A percentile compares a stretch with the other conserved stretches of the same genome.
Evolutionary conservation across 202 grass and related monocot genomes (phyloP).

Genomic region (Schoenoplectus tabernaemontani): DNA sequence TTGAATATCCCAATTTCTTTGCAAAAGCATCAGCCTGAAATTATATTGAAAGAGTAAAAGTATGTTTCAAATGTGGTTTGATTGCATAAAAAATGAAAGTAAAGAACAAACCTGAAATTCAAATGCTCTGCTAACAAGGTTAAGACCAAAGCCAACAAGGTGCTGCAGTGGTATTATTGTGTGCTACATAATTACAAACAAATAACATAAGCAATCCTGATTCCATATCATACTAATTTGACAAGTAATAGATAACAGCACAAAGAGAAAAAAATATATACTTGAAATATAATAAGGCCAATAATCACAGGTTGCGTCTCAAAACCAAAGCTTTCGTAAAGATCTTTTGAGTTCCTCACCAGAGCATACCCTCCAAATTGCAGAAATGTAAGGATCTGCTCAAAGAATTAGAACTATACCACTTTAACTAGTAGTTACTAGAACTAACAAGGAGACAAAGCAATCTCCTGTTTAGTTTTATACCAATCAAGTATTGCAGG

Average conservation of each 20-base stretch:
- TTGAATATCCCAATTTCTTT: constrained; percentile 84
- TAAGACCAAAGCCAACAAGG: constrained; percentile 80
- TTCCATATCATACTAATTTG: not conserved
- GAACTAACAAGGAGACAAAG: not conserved
- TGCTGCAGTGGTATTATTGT: constrained; percentile 93
- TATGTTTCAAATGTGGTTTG: constrained; percentile 7
- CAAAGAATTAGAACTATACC: constrained; percentile 19
- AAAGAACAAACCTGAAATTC: constrained; percentile 84
- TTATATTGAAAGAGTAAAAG: not conserved
- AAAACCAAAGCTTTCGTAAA: constrained; percentile 97
- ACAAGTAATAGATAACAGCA: constrained; percentile 14
- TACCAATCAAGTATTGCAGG: too few relatives aligned
- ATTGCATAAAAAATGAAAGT: constrained; percentile 24
- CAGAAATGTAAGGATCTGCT: constrained; percentile 86
- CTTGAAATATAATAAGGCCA: constrained; percentile 92
- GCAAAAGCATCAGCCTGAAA: constrained; percentile 94
- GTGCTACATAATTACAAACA: constrained; percentile 46
- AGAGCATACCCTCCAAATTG: constrained; percentile 99
- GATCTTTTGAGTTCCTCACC: constrained; percentile 97
- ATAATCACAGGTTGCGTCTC: constrained; percentile 82
- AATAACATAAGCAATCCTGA: constrained; percentile 14
- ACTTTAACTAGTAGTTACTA: not conserved
- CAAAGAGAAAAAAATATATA: constrained; percentile 28
- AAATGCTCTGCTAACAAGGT: constrained; percentile 96
- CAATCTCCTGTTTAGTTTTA: not conserved